Base-by-base conservation (phyloP, 164 flowering plant species). In the Vitis amurensis region DNA sequence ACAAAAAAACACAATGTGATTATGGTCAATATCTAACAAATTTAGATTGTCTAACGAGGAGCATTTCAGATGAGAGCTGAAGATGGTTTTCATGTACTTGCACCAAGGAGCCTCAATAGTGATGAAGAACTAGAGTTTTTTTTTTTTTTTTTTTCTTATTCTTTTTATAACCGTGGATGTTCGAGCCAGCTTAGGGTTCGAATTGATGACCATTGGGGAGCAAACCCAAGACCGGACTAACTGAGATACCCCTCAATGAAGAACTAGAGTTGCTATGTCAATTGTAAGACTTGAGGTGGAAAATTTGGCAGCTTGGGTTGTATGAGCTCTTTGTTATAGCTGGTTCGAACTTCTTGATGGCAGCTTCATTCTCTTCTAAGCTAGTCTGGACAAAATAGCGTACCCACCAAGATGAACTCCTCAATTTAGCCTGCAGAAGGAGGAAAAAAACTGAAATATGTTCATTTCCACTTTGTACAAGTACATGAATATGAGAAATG, bases 381-480 rank as follows among this genome's bases (percentile, higher is more conserved):
- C 85, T 87, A 13, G 78, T 89, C 73, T 87, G 92, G 65, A 81
- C 76, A 72, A 91, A 89, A 71, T 75, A 93, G 31, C 83, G 77
- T 29, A 80, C 73, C 95, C 98, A 93, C 98, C 95, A 93, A 17
- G 95, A 79, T 27, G 89, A 67, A 73, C 92, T 89, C 74, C 98
- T 81, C 87, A 88, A 74, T 77, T 91, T 91, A n/a, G 97, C 93
- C 97, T 93, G 63, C 66, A 74, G 29, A 61, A 68, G 56, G 30
- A 47, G 58, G 27, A 23, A 23, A 44, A 78, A 56, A 30, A 57
- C 17, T 48, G 8, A 9, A 73, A 16, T 6, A 52, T 15, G 56
- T 53, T 62, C 71, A 14, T 14, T 65, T 23, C 27, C 29, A 4
- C 2, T 8, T 9, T 31, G 23, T 12, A 23, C 55, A 14, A 59